These are phyloP conservation scores for Oleoguttula mirabilis DNA, from an alignment of 495 filamentous ascomycete genomes.

Conservation along the genomic window DNA sequence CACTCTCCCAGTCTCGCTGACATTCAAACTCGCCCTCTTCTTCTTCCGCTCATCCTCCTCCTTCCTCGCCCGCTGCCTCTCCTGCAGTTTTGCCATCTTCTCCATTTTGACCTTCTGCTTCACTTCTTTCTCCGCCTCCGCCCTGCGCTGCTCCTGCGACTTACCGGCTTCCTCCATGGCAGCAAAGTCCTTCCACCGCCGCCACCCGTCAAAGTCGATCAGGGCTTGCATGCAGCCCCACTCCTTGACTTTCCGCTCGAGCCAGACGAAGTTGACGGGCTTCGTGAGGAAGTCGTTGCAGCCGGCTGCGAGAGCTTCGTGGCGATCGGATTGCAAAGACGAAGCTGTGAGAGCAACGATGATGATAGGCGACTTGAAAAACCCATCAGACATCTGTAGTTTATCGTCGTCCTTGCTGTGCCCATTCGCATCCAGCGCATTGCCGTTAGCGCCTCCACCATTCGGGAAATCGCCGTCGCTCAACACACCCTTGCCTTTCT, in stretches of 20 bases:
- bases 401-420: neutral
- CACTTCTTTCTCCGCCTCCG: constrained; percentile 4
- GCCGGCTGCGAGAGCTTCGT: constrained; percentile 87
- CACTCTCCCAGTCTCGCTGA: neutral
- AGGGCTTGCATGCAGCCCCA: constrained; percentile 99
- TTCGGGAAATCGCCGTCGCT: too few species aligned
- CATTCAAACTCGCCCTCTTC: constrained; percentile 4
- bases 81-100: constrained; percentile 18
- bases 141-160: constrained; percentile 8
- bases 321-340: constrained; percentile 82
- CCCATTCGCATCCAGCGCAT: neutral
- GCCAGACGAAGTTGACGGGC: constrained; percentile 96
- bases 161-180: constrained; percentile 16
- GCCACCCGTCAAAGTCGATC: constrained; percentile 97
- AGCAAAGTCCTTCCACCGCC: constrained; percentile 76
- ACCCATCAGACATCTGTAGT: constrained; percentile 17
- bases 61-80: constrained; percentile 12
- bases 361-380: constrained; percentile 94
- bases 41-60: constrained; percentile 10
- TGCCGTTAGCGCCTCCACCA: neutral
- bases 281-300: constrained; percentile 99
- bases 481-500: constrained; percentile 11
- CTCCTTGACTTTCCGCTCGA: constrained; percentile 94
- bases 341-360: constrained; percentile 94
- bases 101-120: constrained; percentile 14